These are phyloP conservation scores for Teunomyces lycoperdinae DNA, from an alignment of 805 yeast species.

Conservation along the genomic window DNA sequence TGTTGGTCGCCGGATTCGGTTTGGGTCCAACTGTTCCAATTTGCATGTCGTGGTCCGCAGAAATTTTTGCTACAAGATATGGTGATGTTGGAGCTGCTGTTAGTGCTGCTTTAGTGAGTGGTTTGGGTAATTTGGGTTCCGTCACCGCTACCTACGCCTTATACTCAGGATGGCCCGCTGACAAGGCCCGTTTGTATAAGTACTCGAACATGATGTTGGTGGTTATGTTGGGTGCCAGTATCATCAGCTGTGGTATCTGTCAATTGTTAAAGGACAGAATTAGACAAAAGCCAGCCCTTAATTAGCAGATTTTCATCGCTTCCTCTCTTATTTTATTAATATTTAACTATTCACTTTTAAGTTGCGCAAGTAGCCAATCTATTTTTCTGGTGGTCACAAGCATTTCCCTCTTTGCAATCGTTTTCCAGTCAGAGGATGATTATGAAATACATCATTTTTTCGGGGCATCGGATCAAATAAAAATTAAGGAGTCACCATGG, in stretches of 20 bases:
- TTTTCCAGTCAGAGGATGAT: not conserved
- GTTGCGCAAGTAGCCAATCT: not conserved
- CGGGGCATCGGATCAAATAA: not conserved
- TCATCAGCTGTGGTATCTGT: conserved; percentile 43
- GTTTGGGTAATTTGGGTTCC: conserved; percentile 83
- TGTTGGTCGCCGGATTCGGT: conserved; percentile 80
- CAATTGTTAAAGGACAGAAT: conserved; percentile 30
- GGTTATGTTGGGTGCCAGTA: conserved; percentile 70
- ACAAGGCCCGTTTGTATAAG: conserved; percentile 54
- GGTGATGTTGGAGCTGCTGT: conserved; percentile 87
- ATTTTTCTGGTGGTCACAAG: not conserved
- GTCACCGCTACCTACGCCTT: conserved; percentile 84
- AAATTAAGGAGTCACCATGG: not conserved
- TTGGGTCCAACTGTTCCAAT: conserved; percentile 91
- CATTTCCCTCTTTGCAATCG: not conserved
- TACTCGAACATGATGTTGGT: conserved; percentile 85
- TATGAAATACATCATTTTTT: not conserved
- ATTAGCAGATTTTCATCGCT: not conserved
- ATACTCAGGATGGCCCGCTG: conserved; percentile 86
- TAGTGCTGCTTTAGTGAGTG: conserved; percentile 78
- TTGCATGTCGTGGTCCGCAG: conserved; percentile 79
- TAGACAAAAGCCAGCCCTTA: conserved; percentile 15
- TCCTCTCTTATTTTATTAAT: not conserved
- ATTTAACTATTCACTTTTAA: not conserved
- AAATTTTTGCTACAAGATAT: conserved; percentile 64